These are phyloP conservation scores for Rhynchosporium graminicola DNA, from an alignment of 2,329 filamentous ascomycete species.

Conservation along the genomic window DNA sequence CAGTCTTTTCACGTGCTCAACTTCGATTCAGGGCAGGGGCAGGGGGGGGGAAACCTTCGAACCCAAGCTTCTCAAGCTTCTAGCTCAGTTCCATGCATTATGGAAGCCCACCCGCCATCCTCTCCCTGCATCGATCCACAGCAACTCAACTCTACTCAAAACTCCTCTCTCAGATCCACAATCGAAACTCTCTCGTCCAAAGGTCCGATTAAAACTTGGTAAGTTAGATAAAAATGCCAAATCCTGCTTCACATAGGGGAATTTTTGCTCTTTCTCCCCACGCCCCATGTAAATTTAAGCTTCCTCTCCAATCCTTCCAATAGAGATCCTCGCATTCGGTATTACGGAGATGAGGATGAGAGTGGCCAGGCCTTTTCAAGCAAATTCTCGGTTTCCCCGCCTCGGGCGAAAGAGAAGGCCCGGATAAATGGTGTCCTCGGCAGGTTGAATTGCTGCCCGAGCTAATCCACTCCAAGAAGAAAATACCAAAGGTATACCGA, in stretches of 20 bases:
- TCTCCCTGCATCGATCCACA: not conserved
- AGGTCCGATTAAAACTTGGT: not conserved
- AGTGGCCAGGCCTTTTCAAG: not conserved
- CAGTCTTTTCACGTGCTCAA: not conserved
- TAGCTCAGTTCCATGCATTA: slow-evolving; percentile 10
- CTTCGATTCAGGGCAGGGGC: not conserved
- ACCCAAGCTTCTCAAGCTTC: slow-evolving; percentile 9
- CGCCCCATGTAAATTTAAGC: not conserved
- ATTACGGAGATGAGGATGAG: not conserved
- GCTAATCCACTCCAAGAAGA: slow-evolving; percentile 2
- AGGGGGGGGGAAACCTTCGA: not conserved
- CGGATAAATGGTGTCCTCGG: slow-evolving; percentile 6
- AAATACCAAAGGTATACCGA: not conserved
- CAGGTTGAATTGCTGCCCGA: slow-evolving; percentile 10
- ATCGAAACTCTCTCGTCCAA: not conserved
- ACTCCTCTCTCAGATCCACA: not conserved
- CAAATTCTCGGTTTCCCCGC: not conserved
- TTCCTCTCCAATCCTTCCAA: slow-evolving; percentile 5
- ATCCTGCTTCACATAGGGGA: slow-evolving; percentile 8
- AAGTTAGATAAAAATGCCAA: not conserved
- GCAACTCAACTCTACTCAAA: not conserved
- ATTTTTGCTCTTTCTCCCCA: slow-evolving; percentile 1
- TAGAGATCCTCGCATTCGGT: not conserved
- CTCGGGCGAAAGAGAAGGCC: slow-evolving; percentile 7
- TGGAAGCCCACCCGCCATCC: not conserved